A percentile compares a stretch with the other conserved stretches of the same genome.
phyloP scores from a whole-genome alignment of 2,329 filamentous ascomycete species.

The Pyricularia grisea region DNA sequence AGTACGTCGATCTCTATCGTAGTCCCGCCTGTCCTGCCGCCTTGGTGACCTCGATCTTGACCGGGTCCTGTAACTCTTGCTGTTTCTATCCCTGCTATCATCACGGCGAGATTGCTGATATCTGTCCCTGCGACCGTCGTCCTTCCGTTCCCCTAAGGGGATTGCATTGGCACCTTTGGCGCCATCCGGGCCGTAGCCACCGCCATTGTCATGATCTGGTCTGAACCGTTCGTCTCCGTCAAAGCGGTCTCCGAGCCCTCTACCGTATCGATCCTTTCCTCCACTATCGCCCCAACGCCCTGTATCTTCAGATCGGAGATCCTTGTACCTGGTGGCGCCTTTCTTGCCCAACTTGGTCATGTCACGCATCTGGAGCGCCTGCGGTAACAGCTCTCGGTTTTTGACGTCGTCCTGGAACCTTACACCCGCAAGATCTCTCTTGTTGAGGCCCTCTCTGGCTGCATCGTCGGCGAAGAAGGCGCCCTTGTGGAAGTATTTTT shows the following conservation, averaged over 20 bases:
- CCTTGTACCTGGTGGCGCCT: conserved; percentile 81
- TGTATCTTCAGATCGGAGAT: conserved; percentile 84
- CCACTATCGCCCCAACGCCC: conserved; percentile 69
- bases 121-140: conserved; percentile 13
- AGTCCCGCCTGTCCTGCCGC: neutral
- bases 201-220: conserved; percentile 45
- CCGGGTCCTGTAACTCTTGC: conserved; percentile 19
- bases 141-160: conserved; percentile 54
- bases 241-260: conserved; percentile 28
- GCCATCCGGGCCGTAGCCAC: conserved; percentile 24
- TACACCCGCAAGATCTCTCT: conserved; percentile 78
- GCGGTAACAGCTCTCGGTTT: conserved; percentile 74
- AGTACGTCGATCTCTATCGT: neutral
- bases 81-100: conserved; percentile 15
- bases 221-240: conserved; percentile 55
- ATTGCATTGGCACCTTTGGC: conserved; percentile 61
- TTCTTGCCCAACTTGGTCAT: conserved; percentile 92
- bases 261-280: conserved; percentile 27
- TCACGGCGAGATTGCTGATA: conserved; percentile 12
- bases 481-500: conserved; percentile 94
- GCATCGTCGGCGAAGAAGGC: conserved; percentile 87
- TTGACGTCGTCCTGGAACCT: conserved; percentile 74
- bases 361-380: conserved; percentile 87
- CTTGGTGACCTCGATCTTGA: conserved; percentile 34
- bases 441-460: conserved; percentile 63